phyloP scores from a whole-genome alignment of 257 asterid genomes.

The Solanum paucissectum region DNA sequence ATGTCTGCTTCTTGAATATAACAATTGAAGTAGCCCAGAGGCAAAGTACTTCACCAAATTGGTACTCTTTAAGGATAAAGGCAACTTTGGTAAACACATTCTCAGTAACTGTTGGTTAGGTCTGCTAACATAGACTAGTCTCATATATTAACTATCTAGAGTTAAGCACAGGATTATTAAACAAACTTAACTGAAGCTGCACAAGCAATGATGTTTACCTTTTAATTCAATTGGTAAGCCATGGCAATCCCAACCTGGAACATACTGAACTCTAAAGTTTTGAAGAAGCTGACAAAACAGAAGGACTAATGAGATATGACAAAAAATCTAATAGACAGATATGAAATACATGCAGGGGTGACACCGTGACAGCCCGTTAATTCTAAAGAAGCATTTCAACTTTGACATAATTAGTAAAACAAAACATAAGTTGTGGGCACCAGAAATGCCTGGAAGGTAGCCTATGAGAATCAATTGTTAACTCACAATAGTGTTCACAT shows the following conservation, averaged over 20 bases:
- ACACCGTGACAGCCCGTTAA: not conserved
- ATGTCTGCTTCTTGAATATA: not conserved
- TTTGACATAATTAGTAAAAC: not conserved
- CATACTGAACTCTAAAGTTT: conserved; percentile 71
- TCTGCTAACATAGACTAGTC: not conserved
- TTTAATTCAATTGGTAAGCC: conserved; percentile 97
- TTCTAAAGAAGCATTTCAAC: not conserved
- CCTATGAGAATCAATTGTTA: not conserved
- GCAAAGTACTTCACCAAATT: not conserved
- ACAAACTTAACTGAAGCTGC: not conserved
- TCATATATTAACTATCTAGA: not conserved
- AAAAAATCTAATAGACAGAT: not conserved
- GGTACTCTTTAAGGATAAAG: not conserved
- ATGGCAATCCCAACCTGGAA: conserved; percentile 99
- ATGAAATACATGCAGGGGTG: not conserved
- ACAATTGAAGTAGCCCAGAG: not conserved
- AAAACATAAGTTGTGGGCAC: not conserved
- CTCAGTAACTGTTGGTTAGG: not conserved
- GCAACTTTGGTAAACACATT: not conserved
- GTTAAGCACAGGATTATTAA: not conserved
- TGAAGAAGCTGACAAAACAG: conserved; percentile 69
- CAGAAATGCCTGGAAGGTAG: not conserved
- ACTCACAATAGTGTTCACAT: not conserved
- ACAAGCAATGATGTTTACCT: conserved; percentile 42
- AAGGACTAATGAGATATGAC: not conserved